Conservation (phyloP, 352 stramenopile species). For the Phytopythium sindhum region DNA sequence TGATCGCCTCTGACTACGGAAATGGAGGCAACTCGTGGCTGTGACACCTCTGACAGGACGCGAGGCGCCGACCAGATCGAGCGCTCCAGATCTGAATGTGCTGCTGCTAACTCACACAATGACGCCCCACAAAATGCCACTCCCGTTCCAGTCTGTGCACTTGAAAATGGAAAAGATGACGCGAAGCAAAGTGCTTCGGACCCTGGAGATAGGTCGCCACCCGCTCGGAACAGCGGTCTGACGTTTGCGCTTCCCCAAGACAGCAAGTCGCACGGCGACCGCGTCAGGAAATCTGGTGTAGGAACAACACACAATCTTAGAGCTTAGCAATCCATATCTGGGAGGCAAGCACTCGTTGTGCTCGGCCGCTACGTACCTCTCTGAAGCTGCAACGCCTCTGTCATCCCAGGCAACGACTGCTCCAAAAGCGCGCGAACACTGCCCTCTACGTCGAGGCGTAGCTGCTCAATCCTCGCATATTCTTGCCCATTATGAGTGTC, state of each 20-base stretch:
- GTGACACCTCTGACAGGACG: slow-evolving; percentile 10
- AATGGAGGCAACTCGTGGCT: not conserved
- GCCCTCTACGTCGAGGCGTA: slow-evolving; percentile 18
- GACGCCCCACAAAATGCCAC: not conserved
- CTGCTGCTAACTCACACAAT: not conserved
- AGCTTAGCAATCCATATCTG: too few relatives aligned
- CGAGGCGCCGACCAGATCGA: slow-evolving; percentile 13
- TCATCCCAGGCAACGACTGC: slow-evolving; percentile 17
- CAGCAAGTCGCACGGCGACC: slow-evolving; percentile 29
- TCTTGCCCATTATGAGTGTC: not conserved
- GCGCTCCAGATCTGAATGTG: not conserved
- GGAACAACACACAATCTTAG: not conserved
- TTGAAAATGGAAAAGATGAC: slow-evolving; percentile 29
- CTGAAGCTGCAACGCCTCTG: slow-evolving; percentile 8
- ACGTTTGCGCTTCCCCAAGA: slow-evolving; percentile 19
- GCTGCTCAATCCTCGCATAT: slow-evolving; percentile 4
- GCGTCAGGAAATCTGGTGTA: slow-evolving; percentile 36
- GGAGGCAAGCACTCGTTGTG: too few relatives aligned
- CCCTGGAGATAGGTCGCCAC: slow-evolving; percentile 2
- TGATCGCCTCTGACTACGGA: not conserved
- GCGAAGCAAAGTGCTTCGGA: slow-evolving; percentile 24
- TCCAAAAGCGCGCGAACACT: slow-evolving; percentile 28
- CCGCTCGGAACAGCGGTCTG: slow-evolving; percentile 9
- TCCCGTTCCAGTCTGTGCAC: not conserved
- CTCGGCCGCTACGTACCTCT: slow-evolving; percentile 7